These are phyloP conservation scores for Yarrowia galli DNA, from an alignment of 1,139 yeast genomes.

Conservation along the genomic window DNA sequence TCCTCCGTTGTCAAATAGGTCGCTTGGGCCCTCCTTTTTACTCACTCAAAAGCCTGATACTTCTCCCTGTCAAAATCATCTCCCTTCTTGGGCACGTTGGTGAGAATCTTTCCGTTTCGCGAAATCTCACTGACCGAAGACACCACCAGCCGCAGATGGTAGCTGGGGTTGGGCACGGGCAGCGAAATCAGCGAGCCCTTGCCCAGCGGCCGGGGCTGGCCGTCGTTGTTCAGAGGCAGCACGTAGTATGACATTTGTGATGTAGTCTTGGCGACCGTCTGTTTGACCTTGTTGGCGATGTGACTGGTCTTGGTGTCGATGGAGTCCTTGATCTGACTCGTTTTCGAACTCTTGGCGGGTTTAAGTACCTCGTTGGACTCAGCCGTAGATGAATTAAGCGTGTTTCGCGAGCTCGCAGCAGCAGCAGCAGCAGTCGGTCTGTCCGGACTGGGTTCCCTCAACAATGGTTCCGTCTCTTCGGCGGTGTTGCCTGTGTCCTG, in stretches of 20 bases:
- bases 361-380: no score
- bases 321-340: not conserved
- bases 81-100: conserved; percentile 65
- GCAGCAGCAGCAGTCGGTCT: not conserved
- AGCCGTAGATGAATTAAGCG: conserved; percentile 13
- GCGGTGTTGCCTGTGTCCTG: conserved; percentile 9
- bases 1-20: no score
- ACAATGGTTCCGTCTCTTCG: conserved; percentile 13
- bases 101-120: conserved; percentile 72
- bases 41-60: conserved; percentile 34
- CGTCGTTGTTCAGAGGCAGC: conserved; percentile 47
- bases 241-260: conserved; percentile 40
- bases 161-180: conserved; percentile 61
- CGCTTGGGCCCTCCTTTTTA: not conserved
- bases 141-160: conserved; percentile 64
- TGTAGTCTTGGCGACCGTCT: not conserved
- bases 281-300: not conserved
- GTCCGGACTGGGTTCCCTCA: conserved; percentile 18
- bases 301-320: not conserved
- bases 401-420: not conserved
- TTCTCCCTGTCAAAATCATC: conserved; percentile 27
- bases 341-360: no score
- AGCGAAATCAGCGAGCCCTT: conserved; percentile 62
- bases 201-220: conserved; percentile 51
- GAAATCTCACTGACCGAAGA: conserved; percentile 78